A percentile compares a stretch with the other conserved stretches of the same genome.
phyloP scores from a whole-genome alignment of 2,329 filamentous ascomycete species.

The Hyphodiscus sp. region DNA sequence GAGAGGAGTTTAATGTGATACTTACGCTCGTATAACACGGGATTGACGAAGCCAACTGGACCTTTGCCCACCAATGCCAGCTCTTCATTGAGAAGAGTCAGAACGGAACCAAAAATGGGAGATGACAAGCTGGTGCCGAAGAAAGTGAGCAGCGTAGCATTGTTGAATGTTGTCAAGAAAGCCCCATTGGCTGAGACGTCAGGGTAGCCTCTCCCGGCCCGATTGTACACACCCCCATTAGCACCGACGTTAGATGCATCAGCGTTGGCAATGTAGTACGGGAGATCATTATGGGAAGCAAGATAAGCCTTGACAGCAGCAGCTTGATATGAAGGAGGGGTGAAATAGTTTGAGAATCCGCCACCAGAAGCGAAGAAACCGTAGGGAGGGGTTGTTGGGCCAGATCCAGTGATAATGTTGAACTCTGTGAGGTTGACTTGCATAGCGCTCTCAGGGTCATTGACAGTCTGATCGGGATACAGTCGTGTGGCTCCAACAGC shows the following conservation, averaged over 20 bases:
- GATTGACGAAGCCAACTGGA: slow-evolving; percentile 35
- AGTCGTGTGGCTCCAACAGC: slow-evolving; percentile 47
- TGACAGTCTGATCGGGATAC: slow-evolving; percentile 29
- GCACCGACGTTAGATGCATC: slow-evolving; percentile 18
- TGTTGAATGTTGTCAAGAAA: slow-evolving; percentile 36
- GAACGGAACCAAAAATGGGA: slow-evolving; percentile 35
- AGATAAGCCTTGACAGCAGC: slow-evolving; percentile 22
- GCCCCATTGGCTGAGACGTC: slow-evolving; percentile 40
- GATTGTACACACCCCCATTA: slow-evolving; percentile 41
- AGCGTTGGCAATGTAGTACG: slow-evolving; percentile 7
- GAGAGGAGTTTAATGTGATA: neutral
- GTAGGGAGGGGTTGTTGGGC: slow-evolving; percentile 33
- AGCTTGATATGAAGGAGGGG: slow-evolving; percentile 40
- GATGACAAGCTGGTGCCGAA: slow-evolving; percentile 44
- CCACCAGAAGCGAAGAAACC: slow-evolving; percentile 65
- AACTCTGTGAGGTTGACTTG: slow-evolving; percentile 27
- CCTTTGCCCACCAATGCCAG: slow-evolving; percentile 30
- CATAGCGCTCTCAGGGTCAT: slow-evolving; percentile 37
- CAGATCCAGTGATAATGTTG: slow-evolving; percentile 24
- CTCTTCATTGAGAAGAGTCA: slow-evolving; percentile 38
- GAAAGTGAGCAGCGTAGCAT: slow-evolving; percentile 36
- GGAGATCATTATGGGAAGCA: slow-evolving; percentile 12
- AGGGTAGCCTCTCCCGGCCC: slow-evolving; percentile 38
- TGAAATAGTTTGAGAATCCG: slow-evolving; percentile 59
- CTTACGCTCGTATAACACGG: slow-evolving; percentile 21